Base-by-base conservation (phyloP, 257 asterid genomes). In the Haberlea rhodopensis region DNA sequence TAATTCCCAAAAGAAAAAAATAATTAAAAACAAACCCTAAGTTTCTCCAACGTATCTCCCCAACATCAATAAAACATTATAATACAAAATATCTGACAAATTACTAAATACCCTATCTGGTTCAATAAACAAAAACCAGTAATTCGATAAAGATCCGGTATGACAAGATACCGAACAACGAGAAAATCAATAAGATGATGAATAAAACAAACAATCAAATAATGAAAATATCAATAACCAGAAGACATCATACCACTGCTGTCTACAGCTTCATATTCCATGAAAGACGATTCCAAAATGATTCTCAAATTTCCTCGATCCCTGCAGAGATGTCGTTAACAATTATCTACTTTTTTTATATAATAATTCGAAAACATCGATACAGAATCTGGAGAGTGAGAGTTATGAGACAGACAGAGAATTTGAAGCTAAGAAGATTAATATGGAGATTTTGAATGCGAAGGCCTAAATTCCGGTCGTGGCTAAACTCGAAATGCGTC, bases 181-280 rank as follows among this genome's bases (percentile, higher is more conserved):
- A 58, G 46, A 25, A 18, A 28, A 58, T 20, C 45, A 10, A 31
- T n/a, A 20, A 20, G 34, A 4, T 34, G 24, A 34, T 20, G 15
- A 60, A 60, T 4, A 18, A 31, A 31, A 20, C 24, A 2, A 60
- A 6, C 52, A 32, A 59, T 55, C 16, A 6, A 58, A 8, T 27
- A 58, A 5, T 11, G n/a, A n/a, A 5, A 20, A 60, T 60, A 23
- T 21, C 32, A 13, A 60, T 34, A 32, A 8, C 46, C 18, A 32
- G 21, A 46, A 43, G 27, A 6, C 32, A 16, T 16, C 48, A 69
- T 68, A 80, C 80, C 85, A 43, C 74, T 70, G 67, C 67, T 71
- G 61, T 66, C 73, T 22, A 66, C 26, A 15, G 46, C 64, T 57
- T 62, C 70, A 71, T 67, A 76, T 32, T 71, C 76, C 73, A 61